Conservation (phyloP, 78 protist species). For the Isochrysis galbana region DNA sequence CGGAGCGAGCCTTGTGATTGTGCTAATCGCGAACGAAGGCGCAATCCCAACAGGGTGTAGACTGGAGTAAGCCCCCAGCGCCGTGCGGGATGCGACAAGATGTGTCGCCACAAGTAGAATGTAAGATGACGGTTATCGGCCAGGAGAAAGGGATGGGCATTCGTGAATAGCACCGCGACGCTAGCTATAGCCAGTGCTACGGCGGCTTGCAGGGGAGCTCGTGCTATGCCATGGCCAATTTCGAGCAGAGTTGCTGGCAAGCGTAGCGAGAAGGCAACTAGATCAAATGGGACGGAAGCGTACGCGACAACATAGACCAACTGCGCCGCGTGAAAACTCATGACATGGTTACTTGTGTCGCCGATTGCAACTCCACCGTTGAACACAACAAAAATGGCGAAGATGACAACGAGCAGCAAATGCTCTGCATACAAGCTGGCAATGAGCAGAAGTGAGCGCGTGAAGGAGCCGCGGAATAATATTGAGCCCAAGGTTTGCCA, state of each 20-base stretch:
- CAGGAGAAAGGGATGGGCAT: background rate
- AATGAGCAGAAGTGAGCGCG: background rate
- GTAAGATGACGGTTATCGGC: conserved; percentile 71
- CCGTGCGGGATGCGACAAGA: background rate
- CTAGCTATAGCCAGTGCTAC: background rate
- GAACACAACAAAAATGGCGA: background rate
- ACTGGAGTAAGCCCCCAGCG: background rate
- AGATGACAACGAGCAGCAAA: background rate
- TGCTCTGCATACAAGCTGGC: background rate
- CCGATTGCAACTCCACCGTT: conserved; percentile 64
- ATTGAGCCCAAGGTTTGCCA: too few relatives aligned
- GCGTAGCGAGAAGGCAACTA: background rate
- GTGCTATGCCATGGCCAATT: background rate
- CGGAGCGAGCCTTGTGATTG: background rate
- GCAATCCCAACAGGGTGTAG: background rate
- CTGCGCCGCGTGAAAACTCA: conserved; percentile 41
- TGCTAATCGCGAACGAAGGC: background rate
- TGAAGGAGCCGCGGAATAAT: too few relatives aligned
- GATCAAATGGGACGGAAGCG: background rate
- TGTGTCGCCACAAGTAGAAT: conserved; percentile 51
- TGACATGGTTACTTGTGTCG: conserved; percentile 42
- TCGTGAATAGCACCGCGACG: background rate
- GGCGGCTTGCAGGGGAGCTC: background rate
- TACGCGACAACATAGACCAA: background rate
- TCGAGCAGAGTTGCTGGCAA: background rate